These are phyloP conservation scores for Nicotiana benthamiana DNA, from an alignment of 257 asterid species.

Conservation along the genomic window DNA sequence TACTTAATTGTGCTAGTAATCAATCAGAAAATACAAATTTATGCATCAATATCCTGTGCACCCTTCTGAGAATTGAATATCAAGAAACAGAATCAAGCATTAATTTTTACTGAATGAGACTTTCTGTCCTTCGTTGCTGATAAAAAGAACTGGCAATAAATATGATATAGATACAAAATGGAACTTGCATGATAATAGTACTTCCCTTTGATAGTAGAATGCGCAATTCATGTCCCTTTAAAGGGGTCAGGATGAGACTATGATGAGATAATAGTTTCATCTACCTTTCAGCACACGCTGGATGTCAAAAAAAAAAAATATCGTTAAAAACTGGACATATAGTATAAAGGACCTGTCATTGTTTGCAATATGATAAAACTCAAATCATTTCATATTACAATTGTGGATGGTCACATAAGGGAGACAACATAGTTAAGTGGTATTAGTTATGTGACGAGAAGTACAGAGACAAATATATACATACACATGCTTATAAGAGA, in stretches of 20 bases:
- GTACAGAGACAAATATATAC: not conserved
- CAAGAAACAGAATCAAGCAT: not conserved
- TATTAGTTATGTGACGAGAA: not conserved
- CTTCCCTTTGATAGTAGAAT: not conserved
- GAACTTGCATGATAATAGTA: not conserved
- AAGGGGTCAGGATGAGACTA: not conserved
- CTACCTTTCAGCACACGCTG: constrained; percentile 9
- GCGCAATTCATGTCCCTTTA: not conserved
- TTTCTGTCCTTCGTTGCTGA: not conserved
- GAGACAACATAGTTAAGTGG: not conserved
- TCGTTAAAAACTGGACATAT: not conserved
- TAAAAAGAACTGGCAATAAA: not conserved
- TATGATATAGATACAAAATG: not conserved
- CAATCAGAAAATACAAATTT: not conserved
- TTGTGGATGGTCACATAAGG: not conserved
- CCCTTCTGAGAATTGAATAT: not conserved
- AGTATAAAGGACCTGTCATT: not conserved
- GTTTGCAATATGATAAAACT: not conserved
- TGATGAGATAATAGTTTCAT: not conserved
- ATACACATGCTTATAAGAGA: not conserved
- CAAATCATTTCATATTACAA: not conserved
- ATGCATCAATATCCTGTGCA: no score
- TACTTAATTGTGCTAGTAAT: not conserved
- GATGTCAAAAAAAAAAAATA: not conserved
- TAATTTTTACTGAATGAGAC: not conserved